Base-by-base conservation (phyloP, 192 early-diverging fungal genomes). In the Gonapodya prolifera region DNA sequence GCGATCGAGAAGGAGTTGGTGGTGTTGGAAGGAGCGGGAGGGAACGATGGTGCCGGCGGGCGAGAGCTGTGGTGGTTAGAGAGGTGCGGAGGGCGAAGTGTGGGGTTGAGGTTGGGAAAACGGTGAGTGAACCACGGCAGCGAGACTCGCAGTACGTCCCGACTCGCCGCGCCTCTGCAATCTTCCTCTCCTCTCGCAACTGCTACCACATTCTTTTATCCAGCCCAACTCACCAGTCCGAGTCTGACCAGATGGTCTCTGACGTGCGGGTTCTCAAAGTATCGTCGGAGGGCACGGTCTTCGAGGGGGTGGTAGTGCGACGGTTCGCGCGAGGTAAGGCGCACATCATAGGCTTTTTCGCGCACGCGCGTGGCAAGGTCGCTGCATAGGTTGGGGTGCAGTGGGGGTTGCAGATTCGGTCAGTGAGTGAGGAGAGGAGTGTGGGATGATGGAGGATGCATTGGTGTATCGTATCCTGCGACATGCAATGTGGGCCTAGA, bases 1-100 rank as follows among this genome's bases (percentile, higher is more conserved):
- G 71, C 71, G 71, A 32, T 73, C 71, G 32, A 32, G 71, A 29
- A 18, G 71, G 31, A 13, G 71, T 73, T 73, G 71, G 71, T 73
- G 71, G 71, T 73, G 71, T 73, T 18, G 71, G 71, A 73, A 32
- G 31, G 71, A 73, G 31, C 71, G 71, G 71, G 18, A 29, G 28
- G 71, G 32, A 29, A 73, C 8, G 71, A 73, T 73, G 71, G 8
- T 32, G 31, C 71, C 32, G 31, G 71, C 2, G 18, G 28, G 18
- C 8, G 71, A 73, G 8, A 61, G 45, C 45, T 61, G 45, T 23
- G 23, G 45, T 23, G 45, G 23, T n/a, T n/a, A 61, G 23, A 23
- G 23, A 61, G 45, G 23, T 61, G 8, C 45, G 23, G 23, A 23
- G 23, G 45, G 8, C 45, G 45, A 16, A 61, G 23, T 23, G 45